Percentiles rank a stretch among this genome's conserved stretches.
Evolutionary conservation across 306 rosid genomes (phyloP).

Genomic region (Vachellia pachyceras): DNA sequence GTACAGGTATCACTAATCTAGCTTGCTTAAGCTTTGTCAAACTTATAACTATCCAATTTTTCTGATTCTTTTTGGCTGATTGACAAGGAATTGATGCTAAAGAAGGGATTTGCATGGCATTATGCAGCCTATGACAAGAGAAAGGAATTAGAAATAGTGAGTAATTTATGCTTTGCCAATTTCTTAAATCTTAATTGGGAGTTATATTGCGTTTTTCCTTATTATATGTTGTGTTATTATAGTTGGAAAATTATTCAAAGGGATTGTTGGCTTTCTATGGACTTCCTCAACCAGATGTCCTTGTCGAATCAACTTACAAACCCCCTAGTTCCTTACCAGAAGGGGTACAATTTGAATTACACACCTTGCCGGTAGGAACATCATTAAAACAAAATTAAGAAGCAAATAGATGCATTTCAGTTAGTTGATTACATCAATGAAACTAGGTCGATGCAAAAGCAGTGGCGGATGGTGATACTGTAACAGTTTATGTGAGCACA

Average conservation of each 20-base stretch:
- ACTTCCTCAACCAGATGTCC: conserved; percentile 65
- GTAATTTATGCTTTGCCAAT: conserved; percentile 16
- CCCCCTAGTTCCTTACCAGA: conserved; percentile 60
- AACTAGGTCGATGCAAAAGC: conserved; percentile 79
- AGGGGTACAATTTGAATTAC: conserved; percentile 70
- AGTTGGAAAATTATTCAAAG: too few relatives aligned
- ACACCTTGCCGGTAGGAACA: conserved; percentile 68
- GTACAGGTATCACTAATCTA: conserved; percentile 65
- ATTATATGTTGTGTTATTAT: conserved; percentile 10
- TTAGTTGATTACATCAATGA: conserved; percentile 29
- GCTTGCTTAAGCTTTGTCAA: neutral
- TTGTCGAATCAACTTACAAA: conserved; percentile 41
- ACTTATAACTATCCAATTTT: neutral
- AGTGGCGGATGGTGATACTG: conserved; percentile 88
- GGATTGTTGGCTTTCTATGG: conserved; percentile 73
- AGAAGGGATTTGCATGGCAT: conserved; percentile 93
- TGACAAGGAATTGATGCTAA: conserved; percentile 84
- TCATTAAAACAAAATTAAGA: neutral
- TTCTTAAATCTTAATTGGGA: conserved; percentile 6
- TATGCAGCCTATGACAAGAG: conserved; percentile 83
- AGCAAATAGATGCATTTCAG: conserved; percentile 32
- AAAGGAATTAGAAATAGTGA: conserved; percentile 65
- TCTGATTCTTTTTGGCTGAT: conserved; percentile 22
- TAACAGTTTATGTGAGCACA: conserved; percentile 88
- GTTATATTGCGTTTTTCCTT: neutral